Base-by-base conservation (phyloP, 768 basidiomycete species). In the Pleurotus sapidus region DNA sequence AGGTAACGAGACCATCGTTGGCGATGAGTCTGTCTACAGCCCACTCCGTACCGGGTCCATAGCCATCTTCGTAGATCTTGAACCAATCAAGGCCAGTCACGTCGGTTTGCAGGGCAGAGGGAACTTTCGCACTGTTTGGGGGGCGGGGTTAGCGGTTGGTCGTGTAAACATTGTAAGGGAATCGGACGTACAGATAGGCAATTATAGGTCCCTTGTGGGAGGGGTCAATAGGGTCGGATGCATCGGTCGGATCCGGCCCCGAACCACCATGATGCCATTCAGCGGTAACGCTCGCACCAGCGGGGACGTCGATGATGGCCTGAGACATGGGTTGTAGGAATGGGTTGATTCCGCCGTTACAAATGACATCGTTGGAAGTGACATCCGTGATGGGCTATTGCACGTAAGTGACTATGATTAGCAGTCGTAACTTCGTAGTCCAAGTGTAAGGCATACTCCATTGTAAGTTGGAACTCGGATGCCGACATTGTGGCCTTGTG, bases 341-440 rank as follows among this genome's bases (percentile, higher is more conserved):
- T 3, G 80, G 81, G 64, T 83, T 84, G 61, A 81, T 80, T 12
- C 81, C 82, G 20, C 83, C 81, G 50, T 85, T 85, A 74, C 84
- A 84, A 57, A 84, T 84, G 42, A 77, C 54, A 61, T 78, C 78
- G 67, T 81, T 81, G 1, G 80, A 81, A 6, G 75, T 81, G 12
- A 84, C 81, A 63, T 85, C 79, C 14, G 67, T 81, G 57, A 86
- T 82, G 14, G 83, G 82, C 82, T 83, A 53, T 20, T 51, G 11
- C 48, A 37, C 23, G 11, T 20, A 49, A 42, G 39, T 24, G 49
- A 14, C 47, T 37, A 40, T 9, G 51, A 40, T 25, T 25, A 8
- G 9, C 11, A 11, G 30, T 20, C 3, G 20, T 3, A 25, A 42
- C 25, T 3, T 40, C 51, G 9, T 4, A 1, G 4, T 11, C 11